Base-by-base conservation (phyloP, 208 protist genomes). In the Phytomonas sp. region DNA sequence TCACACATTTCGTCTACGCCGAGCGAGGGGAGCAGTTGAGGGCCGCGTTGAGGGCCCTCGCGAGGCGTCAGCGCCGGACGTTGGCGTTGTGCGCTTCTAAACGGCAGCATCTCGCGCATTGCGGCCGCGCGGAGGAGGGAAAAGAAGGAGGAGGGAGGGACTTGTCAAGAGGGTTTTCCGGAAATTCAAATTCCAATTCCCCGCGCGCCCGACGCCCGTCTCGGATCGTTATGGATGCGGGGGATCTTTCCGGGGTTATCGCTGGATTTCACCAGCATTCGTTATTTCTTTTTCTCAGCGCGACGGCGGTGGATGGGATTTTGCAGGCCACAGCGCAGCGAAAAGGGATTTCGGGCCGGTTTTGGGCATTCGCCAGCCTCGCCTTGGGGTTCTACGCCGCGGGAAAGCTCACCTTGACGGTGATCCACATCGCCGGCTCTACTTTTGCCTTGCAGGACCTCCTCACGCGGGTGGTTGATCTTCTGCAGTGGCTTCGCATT, bases 201-300 rank as follows among this genome's bases (percentile, higher is more conserved):
- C 8, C 34, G 34, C 34, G 34, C 34, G n/a, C 16, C 62, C 52
- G 23, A 71, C 42, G 32, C 52, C 61, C 8, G 14, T 26, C 34
- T 3, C 34, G 34, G 3, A 37, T 37, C 34, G 34, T 37, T 8
- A 8, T 11, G 34, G 34, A 37, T 37, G 3, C 34, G 34, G 34
- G 34, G 5, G 34, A 37, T 37, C 34, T 37, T 37, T 8, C 5
- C 8, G 34, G 34, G 3, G 34, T 37, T 3, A 37, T 37, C 34
- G 8, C 34, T 8, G 34, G 34, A 37, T 37, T 37, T 37, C 34
- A 37, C 34, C 3, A 37, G 34, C 34, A 37, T 8, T 37, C 34
- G 8, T 8, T 86, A n/a, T 80, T 83, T 8, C 75, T 94, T 23
- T 94, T 85, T 63, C 71, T 94, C 16, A 77, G 92, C 63, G 74